Evolutionary conservation across 345 rosid species (phyloP), one percentile per base, ranked within the genome.

Genomic region (Hevea brasiliensis): DNA sequence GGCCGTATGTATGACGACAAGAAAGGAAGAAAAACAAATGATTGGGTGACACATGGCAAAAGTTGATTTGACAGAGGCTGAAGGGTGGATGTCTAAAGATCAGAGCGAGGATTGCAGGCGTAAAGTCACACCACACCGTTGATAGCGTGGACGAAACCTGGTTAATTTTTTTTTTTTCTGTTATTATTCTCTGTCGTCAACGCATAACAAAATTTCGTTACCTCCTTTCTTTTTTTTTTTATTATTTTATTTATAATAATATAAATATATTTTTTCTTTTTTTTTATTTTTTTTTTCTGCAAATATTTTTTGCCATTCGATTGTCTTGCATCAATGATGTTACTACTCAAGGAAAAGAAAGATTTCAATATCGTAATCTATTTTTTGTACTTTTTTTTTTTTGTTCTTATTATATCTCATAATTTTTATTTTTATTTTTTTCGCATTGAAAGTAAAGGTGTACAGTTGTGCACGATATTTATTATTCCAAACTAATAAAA

Each of bases 41-140:
- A 84, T 84, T 82, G 81, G 88, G 3, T 65, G 84, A 79, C 85
- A 77, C 82, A 77, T 82, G 90, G 81, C 79, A 2, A 1, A 0
- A 0, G 8, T 7, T 59, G 83, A 87, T 81, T 83, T 55, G 80
- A 72, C 71, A 27, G 8, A 64, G 61, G 35, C n/a, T 54, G 51
- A 41, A 23, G 42, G 65, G 44, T 5, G 14, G 37, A 35, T 24
- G 9, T 23, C 32, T 27, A 56, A 15, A 27, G 35, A 35, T 51
- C n/a, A 21, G n/a, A 58, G 37, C 4, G 60, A 35, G 53, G 41
- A 44, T 20, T 58, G 76, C 70, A 45, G 76, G 50, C 26, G 72
- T 45, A 68, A 54, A 80, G 81, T 87, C 91, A 85, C 90, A 85
- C 86, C 87, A 85, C 90, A 84, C 85, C 89, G 82, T 79, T 79